Evolutionary conservation across 805 yeast genomes (phyloP).

Genomic region (Alloascoidea africana): DNA sequence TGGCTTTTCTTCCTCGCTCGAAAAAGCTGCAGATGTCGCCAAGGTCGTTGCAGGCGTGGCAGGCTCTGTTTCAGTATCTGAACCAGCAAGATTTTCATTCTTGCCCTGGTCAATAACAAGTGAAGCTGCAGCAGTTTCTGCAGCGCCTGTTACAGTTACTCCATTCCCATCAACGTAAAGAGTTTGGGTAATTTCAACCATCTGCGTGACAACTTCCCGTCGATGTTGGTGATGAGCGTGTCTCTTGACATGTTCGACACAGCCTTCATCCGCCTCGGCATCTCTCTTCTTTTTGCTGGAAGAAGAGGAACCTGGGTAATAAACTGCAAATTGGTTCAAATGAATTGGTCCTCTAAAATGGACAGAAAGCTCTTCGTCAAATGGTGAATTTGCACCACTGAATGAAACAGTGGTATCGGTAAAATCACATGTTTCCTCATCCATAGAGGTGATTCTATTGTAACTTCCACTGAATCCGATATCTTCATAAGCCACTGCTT

Average conservation of each 20-base stretch:
- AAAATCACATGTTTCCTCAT: constrained; percentile 55
- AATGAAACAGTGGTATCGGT: constrained; percentile 39
- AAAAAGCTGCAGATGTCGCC: constrained; percentile 5
- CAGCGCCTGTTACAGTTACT: constrained; percentile 7
- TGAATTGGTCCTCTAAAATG: constrained; percentile 86
- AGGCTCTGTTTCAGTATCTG: neutral
- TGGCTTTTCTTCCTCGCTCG: no score
- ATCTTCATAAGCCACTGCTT: constrained; percentile 49
- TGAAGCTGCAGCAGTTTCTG: constrained; percentile 6
- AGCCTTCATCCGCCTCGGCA: constrained; percentile 10
- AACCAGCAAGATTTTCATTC: no score
- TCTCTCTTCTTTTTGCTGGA: constrained; percentile 45
- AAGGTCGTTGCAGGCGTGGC: constrained; percentile 3
- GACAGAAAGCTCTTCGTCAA: constrained; percentile 75
- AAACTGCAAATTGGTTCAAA: constrained; percentile 78
- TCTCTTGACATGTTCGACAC: constrained; percentile 12
- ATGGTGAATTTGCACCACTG: constrained; percentile 63
- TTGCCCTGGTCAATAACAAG: constrained; percentile 13
- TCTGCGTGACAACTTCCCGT: constrained; percentile 46
- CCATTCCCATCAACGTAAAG: constrained; percentile 1
- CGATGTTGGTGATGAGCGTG: constrained; percentile 36
- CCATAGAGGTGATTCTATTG: constrained; percentile 68
- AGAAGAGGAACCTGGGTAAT: constrained; percentile 36
- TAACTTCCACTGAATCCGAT: constrained; percentile 83
- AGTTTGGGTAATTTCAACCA: constrained; percentile 11